Evolutionary conservation across 192 early-diverging fungal genomes (phyloP).

Genomic region (Phycomyces nitens): DNA sequence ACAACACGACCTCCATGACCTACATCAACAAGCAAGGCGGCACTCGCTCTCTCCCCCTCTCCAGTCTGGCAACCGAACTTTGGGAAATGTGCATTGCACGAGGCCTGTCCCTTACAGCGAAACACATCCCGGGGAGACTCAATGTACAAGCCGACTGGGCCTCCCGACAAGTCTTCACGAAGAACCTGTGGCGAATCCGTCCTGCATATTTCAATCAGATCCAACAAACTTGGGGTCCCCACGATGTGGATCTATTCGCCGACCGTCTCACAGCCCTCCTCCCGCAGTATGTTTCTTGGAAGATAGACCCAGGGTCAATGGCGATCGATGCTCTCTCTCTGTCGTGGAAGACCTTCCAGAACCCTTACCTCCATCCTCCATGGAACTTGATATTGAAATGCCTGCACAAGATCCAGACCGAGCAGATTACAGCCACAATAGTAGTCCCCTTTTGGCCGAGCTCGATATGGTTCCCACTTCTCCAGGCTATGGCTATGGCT

Average conservation of each 20-base stretch:
- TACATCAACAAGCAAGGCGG: constrained; percentile 22
- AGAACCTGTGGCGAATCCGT: constrained; percentile 7
- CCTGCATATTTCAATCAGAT: not conserved
- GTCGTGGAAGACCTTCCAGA: not conserved
- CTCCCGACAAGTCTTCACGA: not conserved
- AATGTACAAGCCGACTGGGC: constrained; percentile 5
- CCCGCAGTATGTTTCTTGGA: constrained; percentile 23
- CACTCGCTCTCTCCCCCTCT: constrained; percentile 15
- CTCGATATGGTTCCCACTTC: not conserved
- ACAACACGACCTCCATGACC: constrained; percentile 3
- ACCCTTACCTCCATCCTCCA: not conserved
- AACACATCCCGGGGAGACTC: constrained; percentile 6
- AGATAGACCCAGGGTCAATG: not conserved
- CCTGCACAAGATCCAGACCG: not conserved
- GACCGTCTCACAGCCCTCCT: constrained; percentile 4
- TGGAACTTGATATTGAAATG: constrained; percentile 5
- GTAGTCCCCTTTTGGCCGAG: not conserved
- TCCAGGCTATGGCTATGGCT: too few species aligned
- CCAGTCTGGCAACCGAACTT: constrained; percentile 13
- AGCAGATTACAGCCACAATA: not conserved
- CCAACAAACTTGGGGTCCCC: not conserved
- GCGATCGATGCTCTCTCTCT: not conserved
- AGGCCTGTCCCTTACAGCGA: not conserved
- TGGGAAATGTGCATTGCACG: constrained; percentile 1
- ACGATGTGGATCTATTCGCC: constrained; percentile 20